A percentile compares a stretch with the other conserved stretches of the same genome.
These are phyloP conservation scores for Trichophyton verrucosum DNA, from an alignment of 2,329 filamentous ascomycete genomes.

Conservation along the genomic window DNA sequence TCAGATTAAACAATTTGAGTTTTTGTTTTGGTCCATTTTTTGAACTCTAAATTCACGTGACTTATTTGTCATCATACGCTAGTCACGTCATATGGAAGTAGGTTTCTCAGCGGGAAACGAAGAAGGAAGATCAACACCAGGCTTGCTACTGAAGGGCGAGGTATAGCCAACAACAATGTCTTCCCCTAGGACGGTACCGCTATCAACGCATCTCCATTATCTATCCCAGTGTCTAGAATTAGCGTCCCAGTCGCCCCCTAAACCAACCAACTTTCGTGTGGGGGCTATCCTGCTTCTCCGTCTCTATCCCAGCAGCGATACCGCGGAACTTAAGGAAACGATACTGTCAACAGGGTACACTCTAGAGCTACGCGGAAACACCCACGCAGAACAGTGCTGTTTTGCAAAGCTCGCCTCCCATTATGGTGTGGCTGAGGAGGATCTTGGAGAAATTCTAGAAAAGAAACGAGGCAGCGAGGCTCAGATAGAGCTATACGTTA, in stretches of 20 bases:
- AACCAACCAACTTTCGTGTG: conserved; percentile 84
- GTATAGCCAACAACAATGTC: conserved; percentile 4
- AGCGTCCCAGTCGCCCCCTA: conserved; percentile 67
- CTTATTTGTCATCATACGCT: not conserved
- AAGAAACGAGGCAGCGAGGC: conserved; percentile 21
- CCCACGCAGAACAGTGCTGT: conserved; percentile 90
- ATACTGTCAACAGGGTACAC: conserved; percentile 78
- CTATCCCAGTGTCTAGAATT: conserved; percentile 64
- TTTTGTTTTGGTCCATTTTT: too few species aligned
- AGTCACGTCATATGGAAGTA: not conserved
- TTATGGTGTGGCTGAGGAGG: conserved; percentile 25
- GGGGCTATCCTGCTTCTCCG: conserved; percentile 66
- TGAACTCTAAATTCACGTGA: not conserved
- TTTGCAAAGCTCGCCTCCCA: conserved; percentile 51
- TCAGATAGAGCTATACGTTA: conserved; percentile 65
- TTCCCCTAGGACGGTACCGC: not conserved
- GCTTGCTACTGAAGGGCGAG: not conserved
- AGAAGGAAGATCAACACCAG: not conserved
- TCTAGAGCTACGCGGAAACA: conserved; percentile 80
- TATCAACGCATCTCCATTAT: conserved; percentile 32
- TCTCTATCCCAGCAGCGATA: conserved; percentile 14
- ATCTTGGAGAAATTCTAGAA: conserved; percentile 28
- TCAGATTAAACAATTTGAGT: too few species aligned
- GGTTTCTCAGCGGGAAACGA: not conserved
- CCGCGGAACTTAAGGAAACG: conserved; percentile 25